phyloP scores from a whole-genome alignment of 2,329 filamentous ascomycete genomes.

The Pezicula radicicola region DNA sequence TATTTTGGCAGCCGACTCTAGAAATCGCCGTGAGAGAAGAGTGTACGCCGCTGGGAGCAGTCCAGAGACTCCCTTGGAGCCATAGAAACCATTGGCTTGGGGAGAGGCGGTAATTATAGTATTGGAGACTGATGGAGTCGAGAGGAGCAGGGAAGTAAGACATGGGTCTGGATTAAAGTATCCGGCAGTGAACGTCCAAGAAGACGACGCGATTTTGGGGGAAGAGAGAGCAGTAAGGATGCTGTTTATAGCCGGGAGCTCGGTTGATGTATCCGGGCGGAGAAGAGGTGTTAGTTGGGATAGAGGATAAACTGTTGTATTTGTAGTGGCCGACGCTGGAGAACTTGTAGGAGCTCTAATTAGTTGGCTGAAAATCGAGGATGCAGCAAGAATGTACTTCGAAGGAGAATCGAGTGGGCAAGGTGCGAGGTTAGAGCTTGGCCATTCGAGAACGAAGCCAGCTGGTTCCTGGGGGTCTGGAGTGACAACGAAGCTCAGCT shows the following conservation, averaged over 20 bases:
- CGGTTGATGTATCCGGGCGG: slow-evolving; percentile 74
- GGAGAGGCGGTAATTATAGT: slow-evolving; percentile 91
- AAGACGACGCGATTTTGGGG: slow-evolving; percentile 63
- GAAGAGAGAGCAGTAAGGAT: slow-evolving; percentile 67
- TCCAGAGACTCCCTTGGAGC: slow-evolving; percentile 81
- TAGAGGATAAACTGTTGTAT: slow-evolving; percentile 82
- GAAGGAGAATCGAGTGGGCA: slow-evolving; percentile 69
- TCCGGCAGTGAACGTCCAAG: slow-evolving; percentile 95
- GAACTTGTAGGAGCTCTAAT: slow-evolving; percentile 41
- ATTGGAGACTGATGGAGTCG: slow-evolving; percentile 65
- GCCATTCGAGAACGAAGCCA: slow-evolving; percentile 70
- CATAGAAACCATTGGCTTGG: slow-evolving; percentile 93
- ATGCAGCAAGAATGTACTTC: slow-evolving; percentile 68
- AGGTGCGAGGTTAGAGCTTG: slow-evolving; percentile 67
- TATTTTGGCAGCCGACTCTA: slow-evolving; percentile 37
- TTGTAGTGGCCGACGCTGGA: slow-evolving; percentile 17
- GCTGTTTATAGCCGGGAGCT: slow-evolving; percentile 76
- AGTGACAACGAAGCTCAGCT: slow-evolving; percentile 76
- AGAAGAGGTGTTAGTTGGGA: slow-evolving; percentile 86
- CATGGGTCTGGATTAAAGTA: slow-evolving; percentile 96
- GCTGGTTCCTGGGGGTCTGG: slow-evolving; percentile 52
- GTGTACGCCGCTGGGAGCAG: slow-evolving; percentile 92
- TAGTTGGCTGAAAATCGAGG: slow-evolving; percentile 62
- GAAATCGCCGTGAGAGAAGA: slow-evolving; percentile 77
- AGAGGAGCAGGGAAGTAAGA: slow-evolving; percentile 75